A percentile compares a stretch with the other conserved stretches of the same genome.
Conservation (phyloP, 345 rosid genomes). For the Leavenworthia alabamica region DNA sequence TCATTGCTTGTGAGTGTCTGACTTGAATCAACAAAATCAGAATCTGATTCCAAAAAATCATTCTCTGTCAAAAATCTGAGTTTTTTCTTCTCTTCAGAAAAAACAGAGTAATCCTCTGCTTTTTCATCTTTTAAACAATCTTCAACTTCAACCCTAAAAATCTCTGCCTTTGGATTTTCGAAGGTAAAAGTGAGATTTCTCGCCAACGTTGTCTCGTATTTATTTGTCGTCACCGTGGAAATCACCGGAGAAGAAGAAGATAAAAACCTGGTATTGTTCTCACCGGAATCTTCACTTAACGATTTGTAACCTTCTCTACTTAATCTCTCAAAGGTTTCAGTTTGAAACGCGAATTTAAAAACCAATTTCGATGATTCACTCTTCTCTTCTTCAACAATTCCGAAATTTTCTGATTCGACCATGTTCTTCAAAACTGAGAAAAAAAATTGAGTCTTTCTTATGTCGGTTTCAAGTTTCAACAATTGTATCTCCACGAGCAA, state of each 20-base stretch:
- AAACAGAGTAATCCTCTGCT: constrained; percentile 14
- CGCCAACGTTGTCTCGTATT: constrained; percentile 35
- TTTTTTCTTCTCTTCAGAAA: background rate
- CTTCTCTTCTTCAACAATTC: constrained; percentile 10
- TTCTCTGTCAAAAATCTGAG: constrained; percentile 37
- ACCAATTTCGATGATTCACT: constrained; percentile 40
- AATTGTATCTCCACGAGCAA: constrained; percentile 17
- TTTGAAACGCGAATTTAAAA: constrained; percentile 70
- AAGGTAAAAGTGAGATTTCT: constrained; percentile 34
- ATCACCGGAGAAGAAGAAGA: constrained; percentile 25
- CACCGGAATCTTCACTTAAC: constrained; percentile 1
- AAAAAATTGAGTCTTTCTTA: constrained; percentile 7
- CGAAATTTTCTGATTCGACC: background rate
- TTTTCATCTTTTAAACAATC: constrained; percentile 22
- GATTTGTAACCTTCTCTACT: constrained; percentile 24
- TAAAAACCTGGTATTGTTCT: background rate
- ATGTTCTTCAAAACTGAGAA: background rate
- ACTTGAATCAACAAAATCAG: constrained; percentile 51
- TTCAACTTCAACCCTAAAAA: constrained; percentile 37
- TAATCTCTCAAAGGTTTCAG: constrained; percentile 44
- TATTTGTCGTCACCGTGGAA: constrained; percentile 24
- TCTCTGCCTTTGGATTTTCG: constrained; percentile 41
- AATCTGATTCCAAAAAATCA: constrained; percentile 41
- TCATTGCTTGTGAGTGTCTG: constrained; percentile 40
- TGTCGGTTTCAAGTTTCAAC: constrained; percentile 26